These are phyloP conservation scores for Exserohilum rostratum DNA, from an alignment of 2,329 filamentous ascomycete species.

Conservation along the genomic window DNA sequence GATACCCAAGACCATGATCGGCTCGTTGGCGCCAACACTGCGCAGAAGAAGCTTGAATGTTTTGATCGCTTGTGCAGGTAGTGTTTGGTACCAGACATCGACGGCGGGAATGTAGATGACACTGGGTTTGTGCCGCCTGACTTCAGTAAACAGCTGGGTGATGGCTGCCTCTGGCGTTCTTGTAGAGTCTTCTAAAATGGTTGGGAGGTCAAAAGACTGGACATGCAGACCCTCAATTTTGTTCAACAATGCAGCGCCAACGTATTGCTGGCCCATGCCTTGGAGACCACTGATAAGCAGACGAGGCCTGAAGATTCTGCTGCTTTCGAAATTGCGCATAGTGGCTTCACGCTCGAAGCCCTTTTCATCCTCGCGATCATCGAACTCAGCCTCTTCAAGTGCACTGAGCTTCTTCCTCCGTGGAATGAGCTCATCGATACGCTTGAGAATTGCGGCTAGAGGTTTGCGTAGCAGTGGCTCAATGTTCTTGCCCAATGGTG, in stretches of 20 bases:
- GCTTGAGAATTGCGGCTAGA: constrained; percentile 69
- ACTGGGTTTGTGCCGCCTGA: constrained; percentile 91
- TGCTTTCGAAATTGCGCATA: constrained; percentile 75
- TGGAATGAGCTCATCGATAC: constrained; percentile 79
- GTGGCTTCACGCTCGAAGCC: constrained; percentile 85
- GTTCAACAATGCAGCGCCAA: constrained; percentile 83
- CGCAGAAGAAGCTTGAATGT: constrained; percentile 84
- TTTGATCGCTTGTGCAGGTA: constrained; percentile 69
- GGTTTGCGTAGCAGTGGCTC: constrained; percentile 81
- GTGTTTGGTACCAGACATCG: constrained; percentile 80
- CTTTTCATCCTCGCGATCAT: constrained; percentile 78
- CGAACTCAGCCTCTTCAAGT: constrained; percentile 92
- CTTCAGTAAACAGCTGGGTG: constrained; percentile 88
- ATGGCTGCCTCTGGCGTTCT: constrained; percentile 86
- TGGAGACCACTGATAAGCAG: constrained; percentile 79
- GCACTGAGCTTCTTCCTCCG: constrained; percentile 86
- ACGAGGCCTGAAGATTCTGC: constrained; percentile 85
- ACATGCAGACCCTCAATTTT: constrained; percentile 94
- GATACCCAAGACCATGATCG: constrained; percentile 85
- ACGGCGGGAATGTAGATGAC: constrained; percentile 94
- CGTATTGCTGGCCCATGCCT: constrained; percentile 93
- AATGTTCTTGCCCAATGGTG: constrained; percentile 77
- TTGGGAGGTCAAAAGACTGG: constrained; percentile 90
- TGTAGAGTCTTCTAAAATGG: constrained; percentile 80
- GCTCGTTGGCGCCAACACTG: constrained; percentile 86